Evolutionary conservation across 257 asterid species (phyloP), one percentile per base, ranked within the genome.

Genomic region (Cruciata laevipes): DNA sequence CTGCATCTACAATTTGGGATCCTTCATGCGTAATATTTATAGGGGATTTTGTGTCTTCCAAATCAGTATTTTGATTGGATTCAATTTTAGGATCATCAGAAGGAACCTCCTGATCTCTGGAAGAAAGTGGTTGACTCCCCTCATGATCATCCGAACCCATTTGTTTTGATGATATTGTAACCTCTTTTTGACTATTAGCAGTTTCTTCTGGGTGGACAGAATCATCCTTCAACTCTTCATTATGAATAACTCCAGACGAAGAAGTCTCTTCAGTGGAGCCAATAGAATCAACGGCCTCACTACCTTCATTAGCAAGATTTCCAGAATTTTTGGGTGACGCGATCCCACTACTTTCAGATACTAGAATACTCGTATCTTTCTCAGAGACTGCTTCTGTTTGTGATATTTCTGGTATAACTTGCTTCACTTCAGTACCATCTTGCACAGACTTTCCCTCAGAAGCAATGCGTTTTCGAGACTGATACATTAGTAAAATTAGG

Each of bases 381-480:
- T 83, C 88, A 67, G 72, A 49, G 53, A 76, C 81, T 44, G 78
- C 77, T 73, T 76, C 85, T 66, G 85, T 65, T 76, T 77, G 79
- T 75, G 80, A 71, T 74, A 69, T 65, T 79, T 75, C 90, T 18
- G 82, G 75, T 64, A 69, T 69, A 68, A 71, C 33, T 71, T 78
- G 73, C 74, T 79, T 84, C 59, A 49, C 78, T 71, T 78, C 90
- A 79, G 33, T 64, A 73, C 75, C 80, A 68, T 47, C 56, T 61
- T 78, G 68, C 61, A 70, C 66, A 38, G 89, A 77, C 35, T 78
- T 83, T 83, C 83, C 92, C 57, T 55, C 77, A 65, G 93, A 70
- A 66, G 81, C 61, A 44, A 77, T 79, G 80, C 76, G 81, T 79
- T 80, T 90, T 81, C 84, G 90, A 71, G 78, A 70, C 86, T 80